A percentile compares a stretch with the other conserved stretches of the same genome.
These are phyloP conservation scores for Mycosphaerella sp. DNA, from an alignment of 2,329 filamentous ascomycete species.

Conservation along the genomic window DNA sequence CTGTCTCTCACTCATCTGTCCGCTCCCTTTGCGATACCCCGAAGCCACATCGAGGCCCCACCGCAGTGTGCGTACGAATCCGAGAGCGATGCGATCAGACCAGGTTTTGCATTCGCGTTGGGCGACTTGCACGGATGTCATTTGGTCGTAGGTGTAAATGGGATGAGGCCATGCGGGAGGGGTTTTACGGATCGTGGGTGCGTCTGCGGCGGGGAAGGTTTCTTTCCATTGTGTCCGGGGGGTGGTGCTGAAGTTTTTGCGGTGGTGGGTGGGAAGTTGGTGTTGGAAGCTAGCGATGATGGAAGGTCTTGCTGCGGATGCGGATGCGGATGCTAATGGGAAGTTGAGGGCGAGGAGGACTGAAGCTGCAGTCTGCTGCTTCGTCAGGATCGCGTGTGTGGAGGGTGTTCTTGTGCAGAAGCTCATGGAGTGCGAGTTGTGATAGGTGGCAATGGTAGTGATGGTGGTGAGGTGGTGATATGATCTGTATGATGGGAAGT, in stretches of 20 bases:
- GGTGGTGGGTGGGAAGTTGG: constrained; percentile 24
- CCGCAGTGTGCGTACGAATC: constrained; percentile 66
- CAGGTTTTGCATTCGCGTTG: constrained; percentile 67
- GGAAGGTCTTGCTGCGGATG: constrained; percentile 24
- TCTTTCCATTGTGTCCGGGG: constrained; percentile 27
- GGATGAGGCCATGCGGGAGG: constrained; percentile 46
- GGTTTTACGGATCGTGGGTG: constrained; percentile 41
- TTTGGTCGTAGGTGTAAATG: constrained; percentile 68
- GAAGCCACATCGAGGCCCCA: constrained; percentile 78
- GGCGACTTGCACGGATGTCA: constrained; percentile 64
- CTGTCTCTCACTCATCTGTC: constrained; percentile 73
- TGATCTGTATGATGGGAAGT: background rate
- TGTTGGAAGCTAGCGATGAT: constrained; percentile 32
- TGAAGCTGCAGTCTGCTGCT: constrained; percentile 28
- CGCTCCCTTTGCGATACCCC: constrained; percentile 56
- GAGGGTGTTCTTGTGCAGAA: constrained; percentile 7
- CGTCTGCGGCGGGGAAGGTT: constrained; percentile 43
- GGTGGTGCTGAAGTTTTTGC: constrained; percentile 36
- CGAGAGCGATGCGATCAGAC: constrained; percentile 73
- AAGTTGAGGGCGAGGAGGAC: constrained; percentile 36
- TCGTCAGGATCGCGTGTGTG: constrained; percentile 11
- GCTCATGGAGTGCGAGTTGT: constrained; percentile 7
- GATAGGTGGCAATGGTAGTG: background rate
- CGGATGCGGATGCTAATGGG: constrained; percentile 13
- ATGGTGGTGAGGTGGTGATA: background rate